These are phyloP conservation scores for Nothophaeocryptopus gaeumannii DNA, from an alignment of 2,329 filamentous ascomycete genomes.

Conservation along the genomic window DNA sequence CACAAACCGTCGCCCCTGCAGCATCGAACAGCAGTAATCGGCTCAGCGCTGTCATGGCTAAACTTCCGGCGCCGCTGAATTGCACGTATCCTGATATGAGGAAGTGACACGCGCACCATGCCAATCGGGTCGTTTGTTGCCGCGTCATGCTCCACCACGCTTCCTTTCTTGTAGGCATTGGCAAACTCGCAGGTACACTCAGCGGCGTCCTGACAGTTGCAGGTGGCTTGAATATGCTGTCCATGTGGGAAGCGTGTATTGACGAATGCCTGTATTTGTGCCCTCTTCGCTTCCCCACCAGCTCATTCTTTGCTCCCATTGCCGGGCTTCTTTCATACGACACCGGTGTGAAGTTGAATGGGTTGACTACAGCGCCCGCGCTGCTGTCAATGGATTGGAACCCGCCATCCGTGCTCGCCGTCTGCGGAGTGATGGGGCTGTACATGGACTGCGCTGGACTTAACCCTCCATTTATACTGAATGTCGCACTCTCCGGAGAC, in stretches of 20 bases:
- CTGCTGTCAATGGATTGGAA: constrained; percentile 28
- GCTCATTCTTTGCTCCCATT: constrained; percentile 65
- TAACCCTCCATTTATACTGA: constrained; percentile 23
- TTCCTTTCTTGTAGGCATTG: constrained; percentile 84
- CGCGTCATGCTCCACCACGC: constrained; percentile 85
- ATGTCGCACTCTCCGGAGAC: constrained; percentile 31
- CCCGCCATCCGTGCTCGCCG: constrained; percentile 29
- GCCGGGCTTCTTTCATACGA: constrained; percentile 36
- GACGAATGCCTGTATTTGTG: constrained; percentile 98
- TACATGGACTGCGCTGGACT: constrained; percentile 28
- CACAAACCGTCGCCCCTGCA: constrained; percentile 84
- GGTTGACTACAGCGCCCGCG: constrained; percentile 51
- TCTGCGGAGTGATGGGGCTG: constrained; percentile 35
- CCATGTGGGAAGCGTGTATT: constrained; percentile 76
- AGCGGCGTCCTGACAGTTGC: constrained; percentile 81
- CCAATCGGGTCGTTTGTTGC: constrained; percentile 77
- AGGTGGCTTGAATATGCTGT: constrained; percentile 89
- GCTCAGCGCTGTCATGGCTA: constrained; percentile 87
- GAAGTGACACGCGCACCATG: constrained; percentile 88
- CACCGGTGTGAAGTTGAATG: constrained; percentile 89
- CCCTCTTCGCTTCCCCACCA: constrained; percentile 84
- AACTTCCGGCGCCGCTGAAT: constrained; percentile 78
- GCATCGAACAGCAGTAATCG: constrained; percentile 96
- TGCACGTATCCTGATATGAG: constrained; percentile 79
- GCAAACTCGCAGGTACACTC: constrained; percentile 84